Conservation (phyloP, 345 rosid genomes). For the Euphorbia peplus region DNA sequence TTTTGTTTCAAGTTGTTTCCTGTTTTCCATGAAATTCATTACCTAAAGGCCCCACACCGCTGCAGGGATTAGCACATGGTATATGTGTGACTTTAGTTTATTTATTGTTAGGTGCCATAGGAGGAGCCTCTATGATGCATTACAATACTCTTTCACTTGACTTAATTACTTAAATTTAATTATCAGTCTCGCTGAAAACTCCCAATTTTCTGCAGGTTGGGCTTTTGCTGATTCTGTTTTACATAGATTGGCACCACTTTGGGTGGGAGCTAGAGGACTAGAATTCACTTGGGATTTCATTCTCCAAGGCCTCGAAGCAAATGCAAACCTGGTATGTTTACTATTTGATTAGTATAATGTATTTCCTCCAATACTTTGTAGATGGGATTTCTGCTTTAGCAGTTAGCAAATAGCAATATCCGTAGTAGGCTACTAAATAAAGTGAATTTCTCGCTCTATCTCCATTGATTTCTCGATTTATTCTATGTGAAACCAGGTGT, state of each 20-base stretch:
- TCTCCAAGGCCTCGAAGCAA: conserved; percentile 94
- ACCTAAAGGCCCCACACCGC: too few relatives aligned
- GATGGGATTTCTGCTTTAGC: not conserved
- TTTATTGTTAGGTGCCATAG: not conserved
- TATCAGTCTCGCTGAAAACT: not conserved
- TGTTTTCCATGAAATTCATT: not conserved
- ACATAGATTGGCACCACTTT: conserved; percentile 90
- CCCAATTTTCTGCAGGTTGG: conserved; percentile 58
- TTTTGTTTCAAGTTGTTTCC: not conserved
- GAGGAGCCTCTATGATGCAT: not conserved
- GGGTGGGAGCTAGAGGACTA: conserved; percentile 95
- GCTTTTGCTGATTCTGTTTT: conserved; percentile 95
- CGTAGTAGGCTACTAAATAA: not conserved
- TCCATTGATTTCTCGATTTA: not conserved
- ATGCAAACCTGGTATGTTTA: conserved; percentile 74
- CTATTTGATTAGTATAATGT: not conserved
- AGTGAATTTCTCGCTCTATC: not conserved
- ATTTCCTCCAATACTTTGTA: not conserved
- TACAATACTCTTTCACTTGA: not conserved
- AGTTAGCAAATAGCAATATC: not conserved
- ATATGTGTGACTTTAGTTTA: not conserved
- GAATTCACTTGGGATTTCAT: conserved; percentile 94
- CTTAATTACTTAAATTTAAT: not conserved
- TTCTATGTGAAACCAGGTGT: conserved; percentile 50
- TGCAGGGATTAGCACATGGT: not conserved